Percentiles rank a stretch among this genome's conserved stretches.
Evolutionary conservation across 805 yeast genomes (phyloP).

Genomic region (Saccharomycopsis javanensis): DNA sequence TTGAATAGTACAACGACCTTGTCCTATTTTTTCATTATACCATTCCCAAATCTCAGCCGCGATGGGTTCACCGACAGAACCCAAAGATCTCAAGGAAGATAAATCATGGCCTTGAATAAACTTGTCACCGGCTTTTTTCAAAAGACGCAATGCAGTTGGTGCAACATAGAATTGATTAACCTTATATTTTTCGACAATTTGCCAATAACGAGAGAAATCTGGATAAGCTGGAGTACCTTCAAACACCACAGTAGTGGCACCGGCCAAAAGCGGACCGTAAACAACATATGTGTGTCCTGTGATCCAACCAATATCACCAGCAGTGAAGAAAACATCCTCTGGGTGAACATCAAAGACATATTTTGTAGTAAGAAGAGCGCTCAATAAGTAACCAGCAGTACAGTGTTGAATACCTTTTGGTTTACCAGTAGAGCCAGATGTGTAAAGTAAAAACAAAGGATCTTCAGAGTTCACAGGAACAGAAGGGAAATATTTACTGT

Average conservation of each 20-base stretch:
- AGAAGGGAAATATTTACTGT: conserved; percentile 62
- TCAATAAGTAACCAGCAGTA: conserved; percentile 70
- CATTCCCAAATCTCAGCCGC: conserved; percentile 84
- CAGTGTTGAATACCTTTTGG: conserved; percentile 82
- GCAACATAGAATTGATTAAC: conserved; percentile 79
- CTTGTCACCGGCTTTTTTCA: conserved; percentile 64
- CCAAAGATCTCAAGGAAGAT: conserved; percentile 56
- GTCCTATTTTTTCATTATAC: conserved; percentile 67
- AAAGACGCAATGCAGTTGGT: conserved; percentile 70
- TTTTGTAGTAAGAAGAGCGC: conserved; percentile 64
- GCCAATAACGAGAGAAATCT: conserved; percentile 71
- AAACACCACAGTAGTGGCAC: conserved; percentile 71
- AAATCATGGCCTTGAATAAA: conserved; percentile 54
- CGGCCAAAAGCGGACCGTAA: conserved; percentile 69
- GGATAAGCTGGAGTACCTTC: conserved; percentile 89
- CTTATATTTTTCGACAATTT: conserved; percentile 58
- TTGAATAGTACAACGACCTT: conserved; percentile 57
- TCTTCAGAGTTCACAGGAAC: conserved; percentile 72
- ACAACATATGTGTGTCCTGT: conserved; percentile 81
- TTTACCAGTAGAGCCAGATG: conserved; percentile 82
- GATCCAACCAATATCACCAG: conserved; percentile 90
- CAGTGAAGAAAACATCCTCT: conserved; percentile 70
- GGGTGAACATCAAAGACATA: conserved; percentile 70
- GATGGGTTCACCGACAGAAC: conserved; percentile 82
- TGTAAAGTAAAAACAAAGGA: conserved; percentile 69